Percentiles rank a stretch among this genome's conserved stretches.
Evolutionary conservation across 2,329 filamentous ascomycete genomes (phyloP).

Genomic region (Cercospora sesami): DNA sequence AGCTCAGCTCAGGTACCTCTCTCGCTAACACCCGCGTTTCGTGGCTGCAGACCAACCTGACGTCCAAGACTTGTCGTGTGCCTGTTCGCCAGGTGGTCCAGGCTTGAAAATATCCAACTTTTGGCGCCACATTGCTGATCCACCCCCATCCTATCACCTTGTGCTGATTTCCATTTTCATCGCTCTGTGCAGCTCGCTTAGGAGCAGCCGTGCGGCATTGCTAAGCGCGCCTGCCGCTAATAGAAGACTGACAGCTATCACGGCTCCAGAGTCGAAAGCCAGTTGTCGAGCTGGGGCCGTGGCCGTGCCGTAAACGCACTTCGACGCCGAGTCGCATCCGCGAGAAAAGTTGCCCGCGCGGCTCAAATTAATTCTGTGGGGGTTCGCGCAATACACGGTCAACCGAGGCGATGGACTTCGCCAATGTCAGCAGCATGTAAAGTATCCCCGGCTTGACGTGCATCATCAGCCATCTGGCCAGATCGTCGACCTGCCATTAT

Average conservation of each 20-base stretch:
- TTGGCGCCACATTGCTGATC: not conserved
- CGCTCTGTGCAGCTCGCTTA: not conserved
- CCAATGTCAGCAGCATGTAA: not conserved
- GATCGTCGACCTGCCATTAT: not conserved
- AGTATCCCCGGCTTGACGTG: not conserved
- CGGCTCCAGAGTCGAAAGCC: not conserved
- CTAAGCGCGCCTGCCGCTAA: slow-evolving; percentile 2
- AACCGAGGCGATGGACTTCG: not conserved
- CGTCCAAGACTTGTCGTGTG: not conserved
- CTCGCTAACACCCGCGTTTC: slow-evolving; percentile 10
- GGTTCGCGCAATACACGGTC: not conserved
- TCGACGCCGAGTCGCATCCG: not conserved
- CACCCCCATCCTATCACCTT: not conserved
- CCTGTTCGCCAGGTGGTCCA: slow-evolving; percentile 5
- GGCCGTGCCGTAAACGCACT: not conserved
- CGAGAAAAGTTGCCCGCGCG: not conserved
- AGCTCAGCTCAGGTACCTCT: not conserved
- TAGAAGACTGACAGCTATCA: not conserved
- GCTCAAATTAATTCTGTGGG: not conserved
- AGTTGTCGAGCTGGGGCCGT: not conserved
- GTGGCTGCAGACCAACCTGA: slow-evolving; percentile 8
- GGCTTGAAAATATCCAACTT: not conserved
- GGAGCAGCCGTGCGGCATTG: slow-evolving; percentile 4
- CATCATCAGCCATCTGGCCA: not conserved
- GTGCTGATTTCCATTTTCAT: not conserved